Evolutionary conservation across 2,329 filamentous ascomycete species (phyloP), one percentile per base, ranked within the genome.

Genomic region (Malbranchea zuffiana): DNA sequence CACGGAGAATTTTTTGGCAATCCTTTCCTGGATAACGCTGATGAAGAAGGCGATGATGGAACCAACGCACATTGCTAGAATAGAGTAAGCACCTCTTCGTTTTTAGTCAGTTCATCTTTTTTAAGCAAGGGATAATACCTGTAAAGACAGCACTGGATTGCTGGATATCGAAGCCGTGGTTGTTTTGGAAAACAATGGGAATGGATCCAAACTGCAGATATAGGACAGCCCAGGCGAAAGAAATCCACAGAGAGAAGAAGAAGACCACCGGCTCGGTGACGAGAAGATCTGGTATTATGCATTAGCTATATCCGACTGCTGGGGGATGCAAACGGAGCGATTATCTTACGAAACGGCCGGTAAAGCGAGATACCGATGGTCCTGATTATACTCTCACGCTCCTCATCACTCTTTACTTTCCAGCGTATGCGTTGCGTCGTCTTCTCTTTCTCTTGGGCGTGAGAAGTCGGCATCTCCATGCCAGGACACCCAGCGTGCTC

Each of bases 221-320:
- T 0, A 95, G 71, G 0, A 93, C 73, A 0, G 81, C 85, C 87
- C 87, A 95, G 13, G 79, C 79, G 56, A 95, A 95, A 0, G 83
- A 72, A 1, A 86, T 80, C 87, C 87, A 95, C 0, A 93, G 67
- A 0, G 80, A 85, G 63, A 95, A 95, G 64, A 76, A 72, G 7
- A 68, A 67, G 2, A 79, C 69, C 24, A 81, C 77, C 2, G 76
- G 75, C 47, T 81, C 77, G 1, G 69, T 67, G 26, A 75, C 50
- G 5, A 80, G 61, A 64, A 82, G 55, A 34, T 65, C 63, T 64
- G 42, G 32, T n/a, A 27, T 3, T 7, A 17, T 12, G 7, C 3
- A 13, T 41, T 31, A 41, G 35, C 21, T 5, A 20, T 26, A 18
- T 3, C 7, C 6, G 8, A 8, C 6, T 17, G 27, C 1, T 3